Evolutionary conservation across 208 protist species (phyloP).

Genomic region (Acanthamoeba healyi): DNA sequence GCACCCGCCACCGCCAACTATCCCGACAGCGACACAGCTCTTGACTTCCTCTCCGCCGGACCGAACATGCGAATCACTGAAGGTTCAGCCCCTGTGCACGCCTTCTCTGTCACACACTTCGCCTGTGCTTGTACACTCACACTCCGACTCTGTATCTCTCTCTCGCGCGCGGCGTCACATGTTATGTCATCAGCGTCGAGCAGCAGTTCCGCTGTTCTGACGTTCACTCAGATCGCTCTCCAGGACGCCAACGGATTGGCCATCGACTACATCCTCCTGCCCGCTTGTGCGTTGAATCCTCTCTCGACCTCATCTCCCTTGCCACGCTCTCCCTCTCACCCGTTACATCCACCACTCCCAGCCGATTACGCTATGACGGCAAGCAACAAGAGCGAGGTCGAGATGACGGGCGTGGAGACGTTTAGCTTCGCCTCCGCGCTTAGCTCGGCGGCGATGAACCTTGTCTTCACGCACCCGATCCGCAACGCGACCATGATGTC

Average conservation of each 20-base stretch:
- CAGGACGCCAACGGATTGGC: not conserved
- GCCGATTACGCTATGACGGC: not conserved
- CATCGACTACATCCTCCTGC: not conserved
- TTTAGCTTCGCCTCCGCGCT: not conserved
- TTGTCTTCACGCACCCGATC: conserved; percentile 24
- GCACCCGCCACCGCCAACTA: not conserved
- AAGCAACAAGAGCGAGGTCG: not conserved
- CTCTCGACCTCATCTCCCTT: no score
- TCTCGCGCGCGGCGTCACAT: no score
- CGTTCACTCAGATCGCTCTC: not conserved
- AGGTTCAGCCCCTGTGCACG: not conserved
- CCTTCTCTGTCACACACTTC: not conserved
- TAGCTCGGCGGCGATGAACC: not conserved
- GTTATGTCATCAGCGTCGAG: no score
- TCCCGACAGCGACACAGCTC: not conserved
- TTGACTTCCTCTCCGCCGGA: not conserved
- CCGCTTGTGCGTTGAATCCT: not conserved
- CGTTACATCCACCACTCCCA: not conserved
- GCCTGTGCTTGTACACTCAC: no score
- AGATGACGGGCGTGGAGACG: not conserved
- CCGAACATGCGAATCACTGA: not conserved
- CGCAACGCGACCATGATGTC: not conserved
- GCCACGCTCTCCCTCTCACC: no score
- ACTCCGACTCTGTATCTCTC: not conserved
- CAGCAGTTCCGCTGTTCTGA: not conserved